phyloP scores from a whole-genome alignment of 176 grass and related monocot species.

The Tillandsia leiboldiana region DNA sequence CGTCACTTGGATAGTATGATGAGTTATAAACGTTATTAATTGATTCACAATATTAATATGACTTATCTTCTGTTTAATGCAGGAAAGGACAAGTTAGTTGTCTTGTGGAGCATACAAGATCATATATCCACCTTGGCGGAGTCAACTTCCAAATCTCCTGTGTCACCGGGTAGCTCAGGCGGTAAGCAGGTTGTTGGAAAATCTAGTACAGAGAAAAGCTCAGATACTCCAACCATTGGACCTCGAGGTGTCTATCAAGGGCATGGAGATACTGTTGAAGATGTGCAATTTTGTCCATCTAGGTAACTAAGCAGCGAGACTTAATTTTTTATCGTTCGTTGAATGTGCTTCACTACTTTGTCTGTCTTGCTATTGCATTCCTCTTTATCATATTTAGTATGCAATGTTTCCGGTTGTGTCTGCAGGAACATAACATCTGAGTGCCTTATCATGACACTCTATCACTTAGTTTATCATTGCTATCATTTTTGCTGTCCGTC shows the following conservation, averaged over 20 bases:
- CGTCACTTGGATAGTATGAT: too few species aligned
- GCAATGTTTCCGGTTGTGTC: neutral
- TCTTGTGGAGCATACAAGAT: conserved; percentile 90
- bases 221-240: conserved; percentile 64
- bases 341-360: too few species aligned
- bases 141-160: conserved; percentile 33
- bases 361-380: neutral
- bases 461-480: neutral
- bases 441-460: neutral
- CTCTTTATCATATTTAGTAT: neutral
- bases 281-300: conserved; percentile 90
- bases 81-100: conserved; percentile 92
- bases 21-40: too few species aligned
- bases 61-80: conserved; percentile 4
- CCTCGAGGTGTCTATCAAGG: conserved; percentile 73
- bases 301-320: conserved; percentile 43
- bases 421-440: neutral
- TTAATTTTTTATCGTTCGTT: too few species aligned
- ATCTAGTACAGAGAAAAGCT: conserved; percentile 39
- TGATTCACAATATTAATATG: neutral
- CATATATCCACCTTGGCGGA: conserved; percentile 63
- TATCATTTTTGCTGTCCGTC: neutral
- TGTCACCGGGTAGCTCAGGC: conserved; percentile 41
- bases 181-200: conserved; percentile 40
- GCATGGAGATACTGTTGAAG: conserved; percentile 85